Evolutionary conservation across 2,329 filamentous ascomycete genomes (phyloP).

Genomic region (Lasiodiplodia theobromae): DNA sequence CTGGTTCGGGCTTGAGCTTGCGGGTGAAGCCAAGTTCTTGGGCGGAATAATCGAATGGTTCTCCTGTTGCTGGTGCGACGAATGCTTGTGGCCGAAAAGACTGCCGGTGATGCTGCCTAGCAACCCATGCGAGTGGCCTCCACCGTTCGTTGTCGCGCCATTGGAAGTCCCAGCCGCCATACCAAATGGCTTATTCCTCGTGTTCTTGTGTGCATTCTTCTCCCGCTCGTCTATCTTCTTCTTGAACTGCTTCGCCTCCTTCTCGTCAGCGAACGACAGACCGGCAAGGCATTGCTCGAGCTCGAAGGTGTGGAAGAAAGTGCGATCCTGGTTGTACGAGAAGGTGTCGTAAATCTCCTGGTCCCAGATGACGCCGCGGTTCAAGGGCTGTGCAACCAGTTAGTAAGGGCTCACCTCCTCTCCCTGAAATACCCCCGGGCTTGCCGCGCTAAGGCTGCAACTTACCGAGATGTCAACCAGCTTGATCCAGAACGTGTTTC

Average conservation of each 20-base stretch:
- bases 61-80: slow-evolving; percentile 52
- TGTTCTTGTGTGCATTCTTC: slow-evolving; percentile 92
- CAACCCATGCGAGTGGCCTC: slow-evolving; percentile 52
- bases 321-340: slow-evolving; percentile 93
- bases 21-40: slow-evolving; percentile 47
- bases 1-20: slow-evolving; percentile 40
- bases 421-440: slow-evolving; percentile 29
- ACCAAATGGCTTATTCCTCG: slow-evolving; percentile 76
- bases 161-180: slow-evolving; percentile 48
- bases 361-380: slow-evolving; percentile 90
- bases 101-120: slow-evolving; percentile 50
- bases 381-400: slow-evolving; percentile 66
- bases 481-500: slow-evolving; percentile 97
- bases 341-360: slow-evolving; percentile 98
- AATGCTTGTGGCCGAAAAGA: slow-evolving; percentile 59
- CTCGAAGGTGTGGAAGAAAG: slow-evolving; percentile 98
- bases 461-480: slow-evolving; percentile 93
- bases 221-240: slow-evolving; percentile 97
- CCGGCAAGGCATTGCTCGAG: slow-evolving; percentile 90
- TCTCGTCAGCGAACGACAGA: slow-evolving; percentile 93
- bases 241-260: slow-evolving; percentile 94
- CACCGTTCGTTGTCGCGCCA: slow-evolving; percentile 35
- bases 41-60: slow-evolving; percentile 57
- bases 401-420: slow-evolving; percentile 25
- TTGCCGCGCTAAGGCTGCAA: slow-evolving; percentile 35